A percentile compares a stretch with the other conserved stretches of the same genome.
These are phyloP conservation scores for Funneliformis geosporum DNA, from an alignment of 192 early-diverging fungal genomes.

Conservation along the genomic window DNA sequence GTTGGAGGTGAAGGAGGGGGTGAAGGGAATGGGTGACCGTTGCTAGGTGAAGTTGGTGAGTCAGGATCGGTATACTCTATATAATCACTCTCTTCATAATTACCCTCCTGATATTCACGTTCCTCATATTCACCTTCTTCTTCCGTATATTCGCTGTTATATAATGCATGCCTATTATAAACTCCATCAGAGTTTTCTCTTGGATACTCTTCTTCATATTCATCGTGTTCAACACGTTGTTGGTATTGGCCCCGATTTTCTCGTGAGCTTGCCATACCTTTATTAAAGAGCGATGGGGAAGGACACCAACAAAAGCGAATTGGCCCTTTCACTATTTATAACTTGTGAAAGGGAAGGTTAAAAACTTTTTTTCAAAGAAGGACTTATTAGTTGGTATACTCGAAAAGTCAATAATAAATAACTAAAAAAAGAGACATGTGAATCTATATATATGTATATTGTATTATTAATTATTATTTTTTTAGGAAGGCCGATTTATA, in stretches of 20 bases:
- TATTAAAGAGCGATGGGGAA: neutral
- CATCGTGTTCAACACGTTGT: neutral
- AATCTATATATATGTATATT: neutral
- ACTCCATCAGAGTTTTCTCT: neutral
- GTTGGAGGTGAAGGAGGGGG: conserved; percentile 11
- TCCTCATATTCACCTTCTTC: neutral
- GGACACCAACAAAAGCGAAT: neutral
- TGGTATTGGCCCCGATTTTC: neutral
- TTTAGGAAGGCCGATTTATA: neutral
- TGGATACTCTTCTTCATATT: neutral
- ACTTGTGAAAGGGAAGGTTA: neutral
- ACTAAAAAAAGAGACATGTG: neutral
- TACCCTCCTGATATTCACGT: neutral
- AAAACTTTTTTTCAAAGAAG: neutral
- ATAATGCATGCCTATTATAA: neutral
- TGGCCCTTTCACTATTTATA: neutral
- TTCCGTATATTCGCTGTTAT: neutral
- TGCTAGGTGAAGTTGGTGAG: conserved; percentile 1
- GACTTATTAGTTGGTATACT: neutral
- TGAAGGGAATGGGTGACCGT: conserved; percentile 1
- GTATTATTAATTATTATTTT: neutral
- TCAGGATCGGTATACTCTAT: neutral
- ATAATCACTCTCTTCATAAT: neutral
- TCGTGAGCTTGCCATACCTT: neutral
- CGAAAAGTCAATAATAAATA: neutral